Evolutionary conservation across 176 grass and related monocot species (phyloP), one percentile per base, ranked within the genome.

Genomic region (Triticum timopheevii): DNA sequence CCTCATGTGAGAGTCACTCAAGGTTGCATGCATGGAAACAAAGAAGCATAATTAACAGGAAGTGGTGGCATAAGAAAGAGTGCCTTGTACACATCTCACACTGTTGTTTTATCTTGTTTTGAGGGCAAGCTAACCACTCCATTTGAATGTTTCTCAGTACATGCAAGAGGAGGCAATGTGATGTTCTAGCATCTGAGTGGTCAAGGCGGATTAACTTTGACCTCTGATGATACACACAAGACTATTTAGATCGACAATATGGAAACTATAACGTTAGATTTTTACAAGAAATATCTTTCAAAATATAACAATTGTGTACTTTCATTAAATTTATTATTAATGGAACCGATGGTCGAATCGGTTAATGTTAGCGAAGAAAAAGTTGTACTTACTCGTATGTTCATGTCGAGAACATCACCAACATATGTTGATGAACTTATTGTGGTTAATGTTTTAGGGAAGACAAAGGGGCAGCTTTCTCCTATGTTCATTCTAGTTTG

Each of bases 1-100:
- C 87, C 85, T 90, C 93, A 90, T 92, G 93, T 94, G 93, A 92
- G 81, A 69, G 87, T 92, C 93, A 92, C 93, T 94, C 83, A 76
- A 82, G 65, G 71, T 20, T 80, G 77, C 47, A 84, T 25, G 81
- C 75, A 67, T 82, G 66, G 61, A 74, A 88, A 69, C 89, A 84
- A 91, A 86, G 25, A 36, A 93, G 72, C 84, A 81, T 72, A 63
- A 68, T 22, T 62, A 16, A 34, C 71, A 83, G 67, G 64, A 56
- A 84, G 68, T 81, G 69, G n/a, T 81, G 69, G n/a, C 89, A 88
- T 91, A 64, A 91, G 86, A 83, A 89, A 80, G 87, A 90, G 87
- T 80, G 93, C 85, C 87, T 85, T 88, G 44, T 84, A 82, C 89
- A 84, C 85, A 88, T 84, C 50, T 84, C 61, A 50, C 49, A 39